Conservation (phyloP, 306 rosid genomes). For the Corylus heterophylla region DNA sequence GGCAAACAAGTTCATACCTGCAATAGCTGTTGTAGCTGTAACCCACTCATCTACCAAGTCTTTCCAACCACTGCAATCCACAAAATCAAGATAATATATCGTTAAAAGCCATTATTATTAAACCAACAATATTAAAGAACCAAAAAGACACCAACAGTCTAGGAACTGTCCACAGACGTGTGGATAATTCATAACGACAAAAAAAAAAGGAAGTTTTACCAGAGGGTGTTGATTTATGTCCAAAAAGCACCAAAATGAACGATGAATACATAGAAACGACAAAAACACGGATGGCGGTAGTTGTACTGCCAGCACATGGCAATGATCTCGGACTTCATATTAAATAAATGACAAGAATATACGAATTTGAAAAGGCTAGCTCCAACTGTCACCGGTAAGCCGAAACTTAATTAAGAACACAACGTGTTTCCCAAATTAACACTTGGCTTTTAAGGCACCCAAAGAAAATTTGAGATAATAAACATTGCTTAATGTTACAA, state of each 20-base stretch:
- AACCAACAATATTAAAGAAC: neutral
- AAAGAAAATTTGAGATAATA: neutral
- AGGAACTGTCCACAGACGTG: neutral
- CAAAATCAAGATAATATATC: constrained; percentile 27
- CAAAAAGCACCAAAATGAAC: neutral
- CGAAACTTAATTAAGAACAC: neutral
- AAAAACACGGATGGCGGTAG: neutral
- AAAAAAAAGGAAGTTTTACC: neutral
- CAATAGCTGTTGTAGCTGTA: constrained; percentile 41
- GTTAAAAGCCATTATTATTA: neutral
- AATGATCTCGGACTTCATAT: neutral
- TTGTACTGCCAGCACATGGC: neutral
- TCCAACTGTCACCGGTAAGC: neutral
- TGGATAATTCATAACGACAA: neutral
- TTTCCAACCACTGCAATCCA: constrained; percentile 70
- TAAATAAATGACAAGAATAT: neutral
- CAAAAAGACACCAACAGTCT: neutral
- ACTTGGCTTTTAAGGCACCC: constrained; percentile 1
- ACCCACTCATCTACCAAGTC: constrained; percentile 82
- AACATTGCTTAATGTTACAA: neutral
- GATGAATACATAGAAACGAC: neutral
- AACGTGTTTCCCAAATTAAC: neutral
- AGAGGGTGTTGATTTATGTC: neutral
- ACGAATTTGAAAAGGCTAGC: neutral
- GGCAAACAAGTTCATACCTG: constrained; percentile 37